Percentiles rank a stretch among this genome's conserved stretches.
Conservation (phyloP, 2,329 filamentous ascomycete genomes). For the Aureobasidium vineae region DNA sequence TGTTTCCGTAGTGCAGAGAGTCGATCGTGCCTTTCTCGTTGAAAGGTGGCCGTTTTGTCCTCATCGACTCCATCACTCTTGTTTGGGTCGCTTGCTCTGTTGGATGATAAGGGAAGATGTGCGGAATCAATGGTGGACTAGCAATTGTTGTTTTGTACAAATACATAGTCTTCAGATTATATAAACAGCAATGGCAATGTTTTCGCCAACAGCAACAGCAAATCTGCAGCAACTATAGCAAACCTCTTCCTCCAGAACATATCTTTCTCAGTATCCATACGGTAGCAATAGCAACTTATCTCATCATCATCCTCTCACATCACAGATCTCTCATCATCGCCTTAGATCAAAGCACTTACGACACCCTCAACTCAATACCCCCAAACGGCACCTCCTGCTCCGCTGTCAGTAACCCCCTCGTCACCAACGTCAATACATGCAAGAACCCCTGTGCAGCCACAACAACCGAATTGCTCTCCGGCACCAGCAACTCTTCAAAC, state of each 20-base stretch:
- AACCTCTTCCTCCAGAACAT: too few species aligned
- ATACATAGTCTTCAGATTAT: not conserved
- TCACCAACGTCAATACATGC: constrained; percentile 67
- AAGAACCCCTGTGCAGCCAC: constrained; percentile 74
- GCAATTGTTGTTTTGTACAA: too few species aligned
- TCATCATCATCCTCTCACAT: not conserved
- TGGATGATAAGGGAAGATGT: too few species aligned
- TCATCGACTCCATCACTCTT: too few species aligned
- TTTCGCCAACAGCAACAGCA: not conserved
- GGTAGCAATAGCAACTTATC: not conserved
- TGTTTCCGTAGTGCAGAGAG: too few species aligned
- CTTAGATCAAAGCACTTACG: not conserved
- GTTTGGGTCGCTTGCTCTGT: too few species aligned
- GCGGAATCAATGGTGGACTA: too few species aligned
- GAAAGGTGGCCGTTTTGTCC: too few species aligned
- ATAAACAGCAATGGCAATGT: not conserved
- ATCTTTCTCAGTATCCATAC: too few species aligned
- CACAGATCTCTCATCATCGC: not conserved
- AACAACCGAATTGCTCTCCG: constrained; percentile 52
- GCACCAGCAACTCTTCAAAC: constrained; percentile 69
- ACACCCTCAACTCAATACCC: constrained; percentile 9
- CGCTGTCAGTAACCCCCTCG: constrained; percentile 51
- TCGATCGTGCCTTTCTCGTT: too few species aligned
- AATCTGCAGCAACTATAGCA: not conserved
- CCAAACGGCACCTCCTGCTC: constrained; percentile 54